Conservation (phyloP, 108 stramenopile species). For the Thalassiosira profunda region DNA sequence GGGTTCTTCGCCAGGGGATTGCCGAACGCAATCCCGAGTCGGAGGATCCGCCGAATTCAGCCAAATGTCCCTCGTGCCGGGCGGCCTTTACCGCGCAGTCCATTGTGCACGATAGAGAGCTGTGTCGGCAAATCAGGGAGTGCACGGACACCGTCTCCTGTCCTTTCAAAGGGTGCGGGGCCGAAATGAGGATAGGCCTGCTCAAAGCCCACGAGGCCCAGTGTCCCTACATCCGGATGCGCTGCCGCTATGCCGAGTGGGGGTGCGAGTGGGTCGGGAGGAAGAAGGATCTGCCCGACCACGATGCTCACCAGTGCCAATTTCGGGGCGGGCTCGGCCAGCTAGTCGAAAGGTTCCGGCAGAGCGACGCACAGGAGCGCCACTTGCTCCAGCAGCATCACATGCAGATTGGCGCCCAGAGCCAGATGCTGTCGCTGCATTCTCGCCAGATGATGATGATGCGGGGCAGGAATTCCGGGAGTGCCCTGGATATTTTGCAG, state of each 20-base stretch:
- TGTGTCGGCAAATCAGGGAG: slow-evolving; percentile 20
- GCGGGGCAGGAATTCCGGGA: slow-evolving; percentile 12
- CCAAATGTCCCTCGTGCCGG: slow-evolving; percentile 45
- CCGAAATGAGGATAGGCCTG: background rate
- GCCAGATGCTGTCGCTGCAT: background rate
- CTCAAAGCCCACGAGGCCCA: slow-evolving; percentile 24
- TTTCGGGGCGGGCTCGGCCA: slow-evolving; percentile 2
- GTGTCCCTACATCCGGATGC: slow-evolving; percentile 21
- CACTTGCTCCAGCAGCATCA: background rate
- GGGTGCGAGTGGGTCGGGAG: slow-evolving; percentile 47
- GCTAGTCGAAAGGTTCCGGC: slow-evolving; percentile 5
- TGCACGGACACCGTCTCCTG: slow-evolving; percentile 23
- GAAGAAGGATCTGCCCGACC: slow-evolving; percentile 12
- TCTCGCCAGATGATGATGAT: background rate
- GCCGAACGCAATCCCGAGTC: background rate
- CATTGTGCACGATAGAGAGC: slow-evolving; percentile 10
- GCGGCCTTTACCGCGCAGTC: slow-evolving; percentile 3
- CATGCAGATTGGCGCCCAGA: background rate
- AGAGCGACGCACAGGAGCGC: background rate
- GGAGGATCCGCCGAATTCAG: slow-evolving; percentile 1
- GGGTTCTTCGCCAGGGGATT: slow-evolving; percentile 6
- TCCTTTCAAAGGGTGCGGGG: slow-evolving; percentile 33
- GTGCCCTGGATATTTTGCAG: slow-evolving; percentile 22
- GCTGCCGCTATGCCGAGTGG: slow-evolving; percentile 36
- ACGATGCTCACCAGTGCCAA: slow-evolving; percentile 16